Conservation (phyloP, 495 filamentous ascomycete species). For the Xylaria flabelliformis region DNA sequence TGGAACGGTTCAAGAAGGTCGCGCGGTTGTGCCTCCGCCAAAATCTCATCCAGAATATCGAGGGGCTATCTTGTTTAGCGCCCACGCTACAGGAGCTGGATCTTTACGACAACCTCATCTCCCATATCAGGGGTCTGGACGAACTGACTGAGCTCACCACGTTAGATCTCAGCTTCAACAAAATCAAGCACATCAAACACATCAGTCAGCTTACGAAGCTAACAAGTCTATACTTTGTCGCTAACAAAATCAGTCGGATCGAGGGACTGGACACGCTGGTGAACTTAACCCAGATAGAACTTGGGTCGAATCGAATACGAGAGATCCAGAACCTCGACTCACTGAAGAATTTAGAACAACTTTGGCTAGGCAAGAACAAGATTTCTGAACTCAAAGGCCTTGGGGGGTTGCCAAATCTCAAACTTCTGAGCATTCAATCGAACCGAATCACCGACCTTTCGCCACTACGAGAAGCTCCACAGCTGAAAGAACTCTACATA, state of each 20-base stretch:
- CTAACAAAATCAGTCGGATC: slow-evolving; percentile 90
- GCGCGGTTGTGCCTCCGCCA: slow-evolving; percentile 90
- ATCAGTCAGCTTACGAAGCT: slow-evolving; percentile 79
- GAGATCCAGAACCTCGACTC: slow-evolving; percentile 87
- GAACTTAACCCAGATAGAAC: slow-evolving; percentile 80
- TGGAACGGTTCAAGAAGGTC: slow-evolving; percentile 82
- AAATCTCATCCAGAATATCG: slow-evolving; percentile 83
- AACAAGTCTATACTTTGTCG: slow-evolving; percentile 88
- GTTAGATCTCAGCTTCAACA: slow-evolving; percentile 96
- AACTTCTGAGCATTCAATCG: slow-evolving; percentile 93
- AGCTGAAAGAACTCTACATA: slow-evolving; percentile 94
- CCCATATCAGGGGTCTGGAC: slow-evolving; percentile 84
- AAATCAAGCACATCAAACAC: slow-evolving; percentile 97
- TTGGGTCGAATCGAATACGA: slow-evolving; percentile 90
- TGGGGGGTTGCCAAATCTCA: slow-evolving; percentile 73
- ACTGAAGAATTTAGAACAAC: slow-evolving; percentile 75
- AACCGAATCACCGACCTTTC: slow-evolving; percentile 87
- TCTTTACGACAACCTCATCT: slow-evolving; percentile 97
- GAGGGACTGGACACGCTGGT: slow-evolving; percentile 80
- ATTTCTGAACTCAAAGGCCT: slow-evolving; percentile 84
- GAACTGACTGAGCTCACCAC: slow-evolving; percentile 73
- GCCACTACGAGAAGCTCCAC: slow-evolving; percentile 72
- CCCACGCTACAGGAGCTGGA: slow-evolving; percentile 80
- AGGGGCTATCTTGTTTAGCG: slow-evolving; percentile 68
- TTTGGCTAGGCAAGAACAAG: slow-evolving; percentile 99